Base-by-base conservation (phyloP, 169 alveolate genomes). In the Plasmodium inui region DNA sequence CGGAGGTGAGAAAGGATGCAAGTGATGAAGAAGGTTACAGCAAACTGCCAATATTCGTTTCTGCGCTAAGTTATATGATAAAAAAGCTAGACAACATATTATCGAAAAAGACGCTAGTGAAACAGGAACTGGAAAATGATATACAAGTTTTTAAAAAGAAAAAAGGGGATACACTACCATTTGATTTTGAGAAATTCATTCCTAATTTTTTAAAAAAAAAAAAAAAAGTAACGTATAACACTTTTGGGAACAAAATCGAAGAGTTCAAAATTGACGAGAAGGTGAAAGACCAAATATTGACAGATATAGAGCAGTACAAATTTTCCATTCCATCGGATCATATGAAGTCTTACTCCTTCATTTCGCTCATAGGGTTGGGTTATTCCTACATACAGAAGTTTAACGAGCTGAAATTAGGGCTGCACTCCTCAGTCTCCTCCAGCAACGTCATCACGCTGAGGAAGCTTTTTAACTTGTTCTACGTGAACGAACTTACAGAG, bases 311-410 rank as follows among this genome's bases (percentile, higher is more conserved):
- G 70, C 50, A 57, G 26, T 91, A 91, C 74, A 91, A 91, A 91
- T 91, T 89, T 79, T 89, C 94, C 39, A 46, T 79, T 32, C 41
- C 71, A 70, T 82, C 84, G 17, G 10, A 86, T 7, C 57, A 79
- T 37, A 80, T 61, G 50, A 34, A 79, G 71, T n/a, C 28, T 50
- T 91, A 70, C 41, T 72, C 72, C 61, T 82, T 91, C 83, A 26
- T 91, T 26, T 91, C 95, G 37, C 67, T 91, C 37, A 32, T 91
- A 10, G 95, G 92, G n/a, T 82, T 91, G 46, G 92, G 86, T 3
- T 34, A 91, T 71, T 80, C 88, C 1, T 91, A 91, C 39, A 91
- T 91, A 32, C 61, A 81, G 28, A 80, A 72, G 74, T 91, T 91
- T 50, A 37, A 44, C 39, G 81, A 46, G 34, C 22, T 91, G 55